Base-by-base conservation (phyloP, 768 basidiomycete species). In the Mycena belliarum region DNA sequence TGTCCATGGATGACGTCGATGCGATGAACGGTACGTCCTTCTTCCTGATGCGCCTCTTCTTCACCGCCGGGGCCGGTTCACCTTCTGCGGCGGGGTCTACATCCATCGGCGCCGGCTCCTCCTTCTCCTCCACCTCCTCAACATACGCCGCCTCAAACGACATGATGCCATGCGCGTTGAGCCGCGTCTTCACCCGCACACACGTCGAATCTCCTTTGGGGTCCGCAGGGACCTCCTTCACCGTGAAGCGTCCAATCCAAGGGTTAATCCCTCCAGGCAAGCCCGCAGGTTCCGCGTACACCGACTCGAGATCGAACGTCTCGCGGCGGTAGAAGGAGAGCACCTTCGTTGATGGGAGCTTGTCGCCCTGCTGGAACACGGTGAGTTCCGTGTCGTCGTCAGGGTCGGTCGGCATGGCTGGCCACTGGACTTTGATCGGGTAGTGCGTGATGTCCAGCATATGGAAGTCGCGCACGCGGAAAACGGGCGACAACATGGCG, bases 391-490 rank as follows among this genome's bases (percentile, higher is more conserved):
- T 93, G 73, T 97, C 94, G 52, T 97, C 95, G 46, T 89, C 90
- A 0, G 88, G 82, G 65, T 94, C 93, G 9, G 82, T 75, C 49
- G 85, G 82, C 49, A 84, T 78, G 26, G 83, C 78, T 16, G 86
- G 84, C 97, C 97, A 98, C 46, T 85, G 83, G 55, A 96, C 87
- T 73, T 89, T 95, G 83, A 98, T 86, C 16, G 94, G 87, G 79
- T 92, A 97, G 43, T 85, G 80, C 54, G 87, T 82, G 75, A 92
- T 86, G 73, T 99, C 97, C 70, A 86, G 83, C 58, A 94, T 78
- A 68, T 85, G 79, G 81, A 99, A 99, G 61, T 98, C 95, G 63
- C 95, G 90, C 32, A 98, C 96, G 63, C 93, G 91, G 91, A 98
- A 99, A 50, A 95, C 88, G 65, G 97, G 97, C 29, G 95, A 97